These are phyloP conservation scores for Amanita inopinata DNA, from an alignment of 768 basidiomycete species.

Conservation along the genomic window DNA sequence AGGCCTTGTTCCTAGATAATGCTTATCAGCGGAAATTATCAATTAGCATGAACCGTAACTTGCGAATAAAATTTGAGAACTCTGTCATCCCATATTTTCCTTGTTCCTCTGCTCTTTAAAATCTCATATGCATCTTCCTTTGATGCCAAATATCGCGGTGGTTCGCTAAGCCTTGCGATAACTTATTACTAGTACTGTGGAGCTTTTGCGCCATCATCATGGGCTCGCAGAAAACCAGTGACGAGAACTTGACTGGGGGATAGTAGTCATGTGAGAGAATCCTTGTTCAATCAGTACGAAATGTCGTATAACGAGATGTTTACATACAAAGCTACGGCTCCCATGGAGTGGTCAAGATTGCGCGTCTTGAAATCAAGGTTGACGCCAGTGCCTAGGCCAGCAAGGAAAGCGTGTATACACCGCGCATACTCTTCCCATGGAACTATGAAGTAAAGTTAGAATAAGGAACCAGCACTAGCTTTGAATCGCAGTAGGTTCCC, in stretches of 20 bases:
- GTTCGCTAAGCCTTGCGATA: conserved; percentile 23
- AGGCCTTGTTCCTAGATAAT: conserved; percentile 33
- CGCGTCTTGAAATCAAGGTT: conserved; percentile 39
- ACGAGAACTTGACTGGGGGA: conserved; percentile 27
- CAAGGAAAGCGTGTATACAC: conserved; percentile 35
- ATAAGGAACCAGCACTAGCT: conserved; percentile 37
- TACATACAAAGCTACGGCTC: conserved; percentile 34
- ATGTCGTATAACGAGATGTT: background rate
- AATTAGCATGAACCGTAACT: conserved; percentile 11
- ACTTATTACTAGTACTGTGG: conserved; percentile 12
- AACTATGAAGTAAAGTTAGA: conserved; percentile 21
- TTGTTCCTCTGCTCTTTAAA: conserved; percentile 28
- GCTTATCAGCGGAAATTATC: background rate
- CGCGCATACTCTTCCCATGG: conserved; percentile 46
- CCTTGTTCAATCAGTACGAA: conserved; percentile 15
- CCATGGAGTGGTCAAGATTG: conserved; percentile 47
- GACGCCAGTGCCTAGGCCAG: conserved; percentile 37
- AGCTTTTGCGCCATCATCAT: conserved; percentile 25
- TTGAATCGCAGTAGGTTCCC: conserved; percentile 53
- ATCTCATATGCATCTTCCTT: conserved; percentile 33
- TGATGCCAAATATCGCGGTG: conserved; percentile 46
- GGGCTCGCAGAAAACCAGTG: conserved; percentile 35
- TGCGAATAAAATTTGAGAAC: conserved; percentile 33
- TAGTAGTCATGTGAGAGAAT: conserved; percentile 32
- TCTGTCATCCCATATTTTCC: conserved; percentile 42